Conservation (phyloP, 2,329 filamentous ascomycete genomes). For the Biscogniauxia mediterranea region DNA sequence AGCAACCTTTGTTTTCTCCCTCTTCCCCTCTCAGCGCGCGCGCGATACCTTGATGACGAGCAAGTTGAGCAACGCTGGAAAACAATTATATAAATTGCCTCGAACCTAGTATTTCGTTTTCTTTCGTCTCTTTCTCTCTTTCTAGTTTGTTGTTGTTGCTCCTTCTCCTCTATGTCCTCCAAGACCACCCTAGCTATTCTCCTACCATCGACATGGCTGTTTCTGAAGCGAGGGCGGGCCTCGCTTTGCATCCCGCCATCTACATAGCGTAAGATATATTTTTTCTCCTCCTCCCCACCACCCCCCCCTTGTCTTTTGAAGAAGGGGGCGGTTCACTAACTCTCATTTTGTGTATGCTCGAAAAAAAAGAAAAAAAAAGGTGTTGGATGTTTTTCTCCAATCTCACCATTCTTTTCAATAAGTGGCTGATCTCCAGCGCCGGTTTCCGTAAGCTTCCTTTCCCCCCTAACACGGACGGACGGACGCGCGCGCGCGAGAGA, state of each 20-base stretch:
- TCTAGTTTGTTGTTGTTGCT: too few relatives aligned
- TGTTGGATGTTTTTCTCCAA: slow-evolving; percentile 86
- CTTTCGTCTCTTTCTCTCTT: too few relatives aligned
- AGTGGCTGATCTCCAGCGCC: slow-evolving; percentile 76
- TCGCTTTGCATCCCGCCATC: background rate
- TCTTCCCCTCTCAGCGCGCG: too few relatives aligned
- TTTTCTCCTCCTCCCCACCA: too few relatives aligned
- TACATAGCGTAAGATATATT: background rate
- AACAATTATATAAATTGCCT: too few relatives aligned
- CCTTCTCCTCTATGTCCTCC: too few relatives aligned
- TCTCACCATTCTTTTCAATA: slow-evolving; percentile 87
- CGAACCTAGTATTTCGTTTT: too few relatives aligned
- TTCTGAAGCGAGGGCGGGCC: background rate
- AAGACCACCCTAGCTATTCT: background rate
- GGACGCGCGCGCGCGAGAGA: too few relatives aligned
- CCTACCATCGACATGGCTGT: background rate
- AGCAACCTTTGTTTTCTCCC: too few relatives aligned
- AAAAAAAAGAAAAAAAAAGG: slow-evolving; percentile 38
- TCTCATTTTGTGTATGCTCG: background rate
- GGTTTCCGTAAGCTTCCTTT: slow-evolving; percentile 64
- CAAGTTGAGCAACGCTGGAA: too few relatives aligned
- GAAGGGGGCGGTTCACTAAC: background rate
- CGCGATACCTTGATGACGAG: too few relatives aligned
- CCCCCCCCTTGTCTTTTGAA: background rate
- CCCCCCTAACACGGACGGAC: background rate